These are phyloP conservation scores for Salix brachista DNA, from an alignment of 345 rosid genomes.

Conservation along the genomic window DNA sequence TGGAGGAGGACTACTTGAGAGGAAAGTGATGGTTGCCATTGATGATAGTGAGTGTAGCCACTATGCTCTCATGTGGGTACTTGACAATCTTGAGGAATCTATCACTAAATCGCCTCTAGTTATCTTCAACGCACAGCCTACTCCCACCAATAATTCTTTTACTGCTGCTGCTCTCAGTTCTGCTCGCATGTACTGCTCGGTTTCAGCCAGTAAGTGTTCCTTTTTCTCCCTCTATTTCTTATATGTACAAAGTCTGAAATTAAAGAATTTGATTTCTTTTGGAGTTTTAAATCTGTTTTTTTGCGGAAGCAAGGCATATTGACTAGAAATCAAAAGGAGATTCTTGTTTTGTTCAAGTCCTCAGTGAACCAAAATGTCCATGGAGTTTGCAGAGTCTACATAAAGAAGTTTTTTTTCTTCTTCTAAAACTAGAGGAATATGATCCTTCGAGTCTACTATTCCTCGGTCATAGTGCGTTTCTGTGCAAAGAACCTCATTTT, in stretches of 20 bases:
- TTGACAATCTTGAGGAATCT: slow-evolving; percentile 16
- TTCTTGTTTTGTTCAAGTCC: no score
- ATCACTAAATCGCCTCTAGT: not conserved
- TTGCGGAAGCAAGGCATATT: no score
- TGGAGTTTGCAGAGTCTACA: no score
- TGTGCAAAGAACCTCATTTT: no score
- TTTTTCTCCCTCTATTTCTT: not conserved
- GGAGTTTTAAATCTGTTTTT: not conserved
- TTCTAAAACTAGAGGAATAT: no score
- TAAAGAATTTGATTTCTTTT: not conserved
- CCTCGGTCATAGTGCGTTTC: no score
- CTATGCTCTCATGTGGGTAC: slow-evolving; percentile 11
- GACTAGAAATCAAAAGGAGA: no score
- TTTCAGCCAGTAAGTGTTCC: slow-evolving; percentile 20
- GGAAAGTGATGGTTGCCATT: slow-evolving; percentile 29
- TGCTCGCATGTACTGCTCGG: slow-evolving; percentile 36
- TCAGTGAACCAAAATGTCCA: no score
- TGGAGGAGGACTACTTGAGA: not conserved
- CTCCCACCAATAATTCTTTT: not conserved
- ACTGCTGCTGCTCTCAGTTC: slow-evolving; percentile 10
- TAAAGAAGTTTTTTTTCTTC: no score
- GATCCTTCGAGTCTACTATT: no score
- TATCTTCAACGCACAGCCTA: slow-evolving; percentile 9
- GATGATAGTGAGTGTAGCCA: slow-evolving; percentile 16
- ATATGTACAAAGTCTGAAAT: no score